phyloP scores from a whole-genome alignment of 1,284 basidiomycete species.

The Cutaneotrichosporon sp. region DNA sequence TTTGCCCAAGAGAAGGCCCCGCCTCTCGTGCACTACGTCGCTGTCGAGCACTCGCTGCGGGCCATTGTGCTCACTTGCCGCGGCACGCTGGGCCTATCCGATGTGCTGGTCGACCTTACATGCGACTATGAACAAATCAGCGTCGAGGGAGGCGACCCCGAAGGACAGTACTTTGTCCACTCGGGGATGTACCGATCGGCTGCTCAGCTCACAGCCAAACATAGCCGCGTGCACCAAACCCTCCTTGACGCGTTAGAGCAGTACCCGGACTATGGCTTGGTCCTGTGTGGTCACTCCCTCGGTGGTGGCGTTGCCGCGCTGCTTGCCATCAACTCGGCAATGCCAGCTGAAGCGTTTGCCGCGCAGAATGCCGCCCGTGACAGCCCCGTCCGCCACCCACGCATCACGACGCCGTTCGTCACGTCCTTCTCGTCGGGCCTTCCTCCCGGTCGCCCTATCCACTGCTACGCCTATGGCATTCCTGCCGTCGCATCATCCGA shows the following conservation, averaged over 20 bases:
- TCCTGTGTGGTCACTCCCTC: conserved; percentile 52
- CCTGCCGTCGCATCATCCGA: conserved; percentile 51
- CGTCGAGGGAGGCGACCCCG: conserved; percentile 46
- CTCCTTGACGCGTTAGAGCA: conserved; percentile 47
- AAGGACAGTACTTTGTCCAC: conserved; percentile 50
- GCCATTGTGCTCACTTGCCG: conserved; percentile 53
- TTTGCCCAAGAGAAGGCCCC: conserved; percentile 43
- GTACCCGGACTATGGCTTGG: conserved; percentile 52
- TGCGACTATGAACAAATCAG: conserved; percentile 51
- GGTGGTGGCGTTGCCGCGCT: conserved; percentile 53
- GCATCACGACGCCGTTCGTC: conserved; percentile 51
- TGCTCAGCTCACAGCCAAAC: conserved; percentile 43
- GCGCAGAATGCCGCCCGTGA: conserved; percentile 23
- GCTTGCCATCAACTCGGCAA: conserved; percentile 42
- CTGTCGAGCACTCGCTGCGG: conserved; percentile 50
- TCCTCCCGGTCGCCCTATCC: conserved; percentile 52
- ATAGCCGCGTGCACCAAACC: conserved; percentile 50
- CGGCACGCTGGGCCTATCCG: conserved; percentile 52
- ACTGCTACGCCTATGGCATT: conserved; percentile 51
- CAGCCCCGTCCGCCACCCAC: conserved; percentile 35
- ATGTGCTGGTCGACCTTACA: conserved; percentile 54
- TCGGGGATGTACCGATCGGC: conserved; percentile 53
- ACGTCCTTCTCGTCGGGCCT: conserved; percentile 49
- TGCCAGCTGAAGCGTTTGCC: conserved; percentile 36
- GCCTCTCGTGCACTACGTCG: conserved; percentile 51